Evolutionary conservation across 768 basidiomycete genomes (phyloP).

Genomic region (Lentinula edodes): DNA sequence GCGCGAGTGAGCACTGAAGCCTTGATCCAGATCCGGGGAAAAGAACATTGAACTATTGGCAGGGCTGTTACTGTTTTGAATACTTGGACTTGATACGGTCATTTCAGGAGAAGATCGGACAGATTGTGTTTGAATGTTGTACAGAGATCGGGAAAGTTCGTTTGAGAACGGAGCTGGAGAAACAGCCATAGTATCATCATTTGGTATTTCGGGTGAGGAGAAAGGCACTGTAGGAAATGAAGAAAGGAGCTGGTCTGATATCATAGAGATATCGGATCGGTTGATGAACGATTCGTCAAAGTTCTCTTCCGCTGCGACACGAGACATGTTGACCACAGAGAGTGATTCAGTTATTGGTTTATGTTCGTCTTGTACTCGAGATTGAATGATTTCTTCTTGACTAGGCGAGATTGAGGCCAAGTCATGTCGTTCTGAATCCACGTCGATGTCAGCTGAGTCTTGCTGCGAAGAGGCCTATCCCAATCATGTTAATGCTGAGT

Average conservation of each 20-base stretch:
- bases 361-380: not conserved
- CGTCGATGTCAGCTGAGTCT: not conserved
- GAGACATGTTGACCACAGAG: not conserved
- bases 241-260: not conserved
- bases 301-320: not conserved
- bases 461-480: not conserved
- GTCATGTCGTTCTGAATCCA: not conserved
- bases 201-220: not conserved
- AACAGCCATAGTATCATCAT: not conserved
- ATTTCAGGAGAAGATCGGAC: not conserved
- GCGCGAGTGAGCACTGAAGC: constrained; percentile 1
- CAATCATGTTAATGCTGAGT: not conserved
- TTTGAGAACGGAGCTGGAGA: not conserved
- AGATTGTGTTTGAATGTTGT: not conserved
- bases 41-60: not conserved
- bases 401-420: not conserved
- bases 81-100: not conserved
- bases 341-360: not conserved
- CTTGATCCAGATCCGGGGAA: not conserved
- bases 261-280: not conserved
- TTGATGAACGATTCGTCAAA: not conserved
- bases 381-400: not conserved
- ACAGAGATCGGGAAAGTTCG: constrained; percentile 3
- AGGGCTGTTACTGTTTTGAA: not conserved
- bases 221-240: constrained; percentile 5